Evolutionary conservation across 805 yeast genomes (phyloP).

Genomic region (Metschnikowia arizonensis): DNA sequence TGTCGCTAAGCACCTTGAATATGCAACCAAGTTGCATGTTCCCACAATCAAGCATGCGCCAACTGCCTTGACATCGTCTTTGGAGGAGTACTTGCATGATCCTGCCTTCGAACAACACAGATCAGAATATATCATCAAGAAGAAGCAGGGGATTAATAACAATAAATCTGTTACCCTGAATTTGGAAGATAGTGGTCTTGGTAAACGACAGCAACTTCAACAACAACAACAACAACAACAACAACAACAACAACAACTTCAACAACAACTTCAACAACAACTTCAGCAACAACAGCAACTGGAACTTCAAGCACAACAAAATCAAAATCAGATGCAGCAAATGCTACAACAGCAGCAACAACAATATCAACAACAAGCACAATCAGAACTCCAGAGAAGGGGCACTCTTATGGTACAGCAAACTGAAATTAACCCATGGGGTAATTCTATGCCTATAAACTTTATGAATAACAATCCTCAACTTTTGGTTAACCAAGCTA

Average conservation of each 20-base stretch:
- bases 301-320: background rate
- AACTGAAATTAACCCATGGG: conserved; percentile 42
- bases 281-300: background rate
- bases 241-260: no score
- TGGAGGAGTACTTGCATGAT: conserved; percentile 86
- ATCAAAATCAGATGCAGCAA: conserved; percentile 1
- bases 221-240: conserved; percentile 40
- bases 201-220: conserved; percentile 51
- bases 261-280: conserved; percentile 36
- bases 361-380: conserved; percentile 3
- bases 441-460: conserved; percentile 12
- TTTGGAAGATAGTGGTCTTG: conserved; percentile 7
- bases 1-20: conserved; percentile 83
- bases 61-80: conserved; percentile 78
- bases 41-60: conserved; percentile 98
- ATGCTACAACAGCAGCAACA: conserved; percentile 7
- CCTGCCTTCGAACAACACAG: conserved; percentile 79
- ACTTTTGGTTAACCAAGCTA: conserved; percentile 19
- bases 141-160: conserved; percentile 25
- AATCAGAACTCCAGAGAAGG: conserved; percentile 17
- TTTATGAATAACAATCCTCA: conserved; percentile 11
- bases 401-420: conserved; percentile 35
- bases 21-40: conserved; percentile 81
- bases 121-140: conserved; percentile 70
- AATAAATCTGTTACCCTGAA: background rate